phyloP scores from a whole-genome alignment of 305 asterid genomes.

The Ilex paraguariensis region DNA sequence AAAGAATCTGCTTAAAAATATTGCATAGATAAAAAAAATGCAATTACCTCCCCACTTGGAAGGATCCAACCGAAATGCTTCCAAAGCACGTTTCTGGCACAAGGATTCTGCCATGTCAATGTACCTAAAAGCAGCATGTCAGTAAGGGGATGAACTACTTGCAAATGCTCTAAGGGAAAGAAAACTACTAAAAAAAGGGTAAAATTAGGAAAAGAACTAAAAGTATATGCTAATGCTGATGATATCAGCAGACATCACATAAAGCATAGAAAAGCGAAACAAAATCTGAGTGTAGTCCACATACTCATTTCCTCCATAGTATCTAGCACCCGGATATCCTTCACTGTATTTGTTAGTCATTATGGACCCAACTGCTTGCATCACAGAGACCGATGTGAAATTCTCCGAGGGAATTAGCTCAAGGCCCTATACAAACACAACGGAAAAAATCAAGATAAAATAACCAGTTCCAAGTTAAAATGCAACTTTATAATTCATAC shows the following conservation, averaged over 20 bases:
- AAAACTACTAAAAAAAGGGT: neutral
- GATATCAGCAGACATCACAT: too few relatives aligned
- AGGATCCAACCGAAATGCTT: conserved; percentile 85
- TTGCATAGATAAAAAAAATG: neutral
- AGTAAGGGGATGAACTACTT: too few relatives aligned
- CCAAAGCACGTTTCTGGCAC: conserved; percentile 87
- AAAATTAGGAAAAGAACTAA: too few relatives aligned
- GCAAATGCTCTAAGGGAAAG: too few relatives aligned
- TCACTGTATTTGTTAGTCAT: conserved; percentile 97
- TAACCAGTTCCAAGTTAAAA: conserved; percentile 1
- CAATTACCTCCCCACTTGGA: conserved; percentile 88
- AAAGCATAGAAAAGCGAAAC: neutral
- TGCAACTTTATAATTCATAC: neutral
- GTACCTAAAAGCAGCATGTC: conserved; percentile 35
- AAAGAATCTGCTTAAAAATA: too few relatives aligned
- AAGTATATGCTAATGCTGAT: neutral
- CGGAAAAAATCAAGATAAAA: conserved; percentile 2
- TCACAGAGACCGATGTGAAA: conserved; percentile 81
- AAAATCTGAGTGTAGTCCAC: conserved; percentile 11
- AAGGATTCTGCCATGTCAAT: conserved; percentile 92
- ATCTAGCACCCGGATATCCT: conserved; percentile 95
- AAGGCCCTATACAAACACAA: conserved; percentile 51
- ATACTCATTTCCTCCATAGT: conserved; percentile 93
- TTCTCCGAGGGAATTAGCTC: conserved; percentile 91
- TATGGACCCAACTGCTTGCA: conserved; percentile 96